phyloP scores from a whole-genome alignment of 345 rosid species.

The Corymbia maculata region DNA sequence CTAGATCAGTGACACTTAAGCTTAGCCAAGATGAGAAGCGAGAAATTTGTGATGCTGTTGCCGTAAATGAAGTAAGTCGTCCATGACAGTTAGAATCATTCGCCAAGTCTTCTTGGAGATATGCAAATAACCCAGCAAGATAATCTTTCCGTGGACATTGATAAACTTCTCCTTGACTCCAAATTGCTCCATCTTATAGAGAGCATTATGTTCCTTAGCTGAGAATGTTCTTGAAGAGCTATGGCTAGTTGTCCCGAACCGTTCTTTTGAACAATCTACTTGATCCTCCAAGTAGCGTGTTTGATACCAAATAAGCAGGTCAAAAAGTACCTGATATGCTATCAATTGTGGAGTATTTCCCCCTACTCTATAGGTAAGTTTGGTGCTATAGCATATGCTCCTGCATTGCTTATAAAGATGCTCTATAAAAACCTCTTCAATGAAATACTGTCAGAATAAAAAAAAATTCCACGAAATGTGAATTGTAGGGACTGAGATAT shows the following conservation, averaged over 20 bases:
- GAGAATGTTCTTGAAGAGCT: no score
- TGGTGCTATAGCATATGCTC: neutral
- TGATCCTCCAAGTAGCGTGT: no score
- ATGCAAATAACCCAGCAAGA: slow-evolving; percentile 26
- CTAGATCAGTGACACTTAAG: slow-evolving; percentile 19
- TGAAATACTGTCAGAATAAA: neutral
- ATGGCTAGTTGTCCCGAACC: no score
- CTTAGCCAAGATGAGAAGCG: slow-evolving; percentile 15
- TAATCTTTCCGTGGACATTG: no score
- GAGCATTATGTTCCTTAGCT: no score
- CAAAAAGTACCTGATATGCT: no score
- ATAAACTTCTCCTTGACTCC: no score
- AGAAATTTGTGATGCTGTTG: slow-evolving; percentile 27
- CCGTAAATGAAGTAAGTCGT: slow-evolving; percentile 25
- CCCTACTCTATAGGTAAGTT: neutral
- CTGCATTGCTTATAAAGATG: neutral
- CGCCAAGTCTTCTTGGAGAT: slow-evolving; percentile 3
- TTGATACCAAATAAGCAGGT: no score
- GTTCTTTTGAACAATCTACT: no score
- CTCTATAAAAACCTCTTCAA: neutral
- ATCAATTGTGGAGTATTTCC: no score
- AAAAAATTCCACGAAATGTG: neutral
- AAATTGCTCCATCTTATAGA: no score
- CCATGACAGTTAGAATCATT: neutral
- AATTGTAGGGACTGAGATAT: neutral